phyloP scores from a whole-genome alignment of 495 filamentous ascomycete genomes.

The Hypoxylon fragiforme region DNA sequence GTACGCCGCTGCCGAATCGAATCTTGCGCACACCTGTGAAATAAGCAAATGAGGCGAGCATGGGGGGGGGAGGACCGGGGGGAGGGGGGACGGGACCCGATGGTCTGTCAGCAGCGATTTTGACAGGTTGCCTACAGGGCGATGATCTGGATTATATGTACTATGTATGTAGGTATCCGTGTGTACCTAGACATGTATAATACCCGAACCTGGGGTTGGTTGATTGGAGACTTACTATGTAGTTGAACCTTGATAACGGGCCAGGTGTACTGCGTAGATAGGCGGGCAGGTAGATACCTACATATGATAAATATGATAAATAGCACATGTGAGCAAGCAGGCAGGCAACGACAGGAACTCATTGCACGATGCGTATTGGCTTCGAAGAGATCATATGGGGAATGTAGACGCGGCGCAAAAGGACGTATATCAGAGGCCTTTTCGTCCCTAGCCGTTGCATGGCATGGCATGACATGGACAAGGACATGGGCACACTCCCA shows the following conservation, averaged over 20 bases:
- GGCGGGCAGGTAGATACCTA: no score
- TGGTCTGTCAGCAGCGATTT: constrained; percentile 21
- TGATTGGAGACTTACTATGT: not conserved
- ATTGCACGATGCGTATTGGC: constrained; percentile 9
- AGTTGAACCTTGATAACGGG: not conserved
- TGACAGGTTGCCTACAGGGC: constrained; percentile 27
- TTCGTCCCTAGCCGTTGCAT: no score
- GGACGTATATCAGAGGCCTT: not conserved
- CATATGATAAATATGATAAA: no score
- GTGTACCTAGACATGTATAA: no score
- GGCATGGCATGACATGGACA: no score
- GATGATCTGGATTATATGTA: constrained; percentile 21
- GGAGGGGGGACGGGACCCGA: no score
- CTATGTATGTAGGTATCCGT: no score
- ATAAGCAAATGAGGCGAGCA: constrained; percentile 30
- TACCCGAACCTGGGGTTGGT: not conserved
- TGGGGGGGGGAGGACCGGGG: no score
- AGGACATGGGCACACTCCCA: no score
- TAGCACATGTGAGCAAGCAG: not conserved
- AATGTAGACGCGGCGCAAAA: constrained; percentile 27
- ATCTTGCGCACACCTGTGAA: constrained; percentile 25
- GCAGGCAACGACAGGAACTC: not conserved
- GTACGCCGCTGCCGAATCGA: no score
- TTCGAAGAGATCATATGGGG: constrained; percentile 15
- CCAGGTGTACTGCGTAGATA: no score